These are phyloP conservation scores for Dalechampia spathulata DNA, from an alignment of 441 rosid genomes.

Conservation along the genomic window DNA sequence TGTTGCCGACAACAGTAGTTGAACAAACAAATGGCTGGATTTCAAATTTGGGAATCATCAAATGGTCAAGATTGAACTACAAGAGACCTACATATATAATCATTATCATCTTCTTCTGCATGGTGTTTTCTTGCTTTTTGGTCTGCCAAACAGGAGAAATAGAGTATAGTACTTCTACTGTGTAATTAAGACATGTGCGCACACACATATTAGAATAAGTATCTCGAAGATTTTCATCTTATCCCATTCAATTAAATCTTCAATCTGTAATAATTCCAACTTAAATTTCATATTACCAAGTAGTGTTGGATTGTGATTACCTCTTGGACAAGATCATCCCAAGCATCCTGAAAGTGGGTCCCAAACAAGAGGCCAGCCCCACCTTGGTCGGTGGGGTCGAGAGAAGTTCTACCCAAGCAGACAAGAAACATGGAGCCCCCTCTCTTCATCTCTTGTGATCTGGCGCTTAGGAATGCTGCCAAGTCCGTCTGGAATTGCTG, in stretches of 20 bases:
- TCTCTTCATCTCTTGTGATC: constrained; percentile 69
- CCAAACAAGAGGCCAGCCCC: constrained; percentile 92
- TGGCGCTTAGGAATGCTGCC: constrained; percentile 53
- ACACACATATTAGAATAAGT: too few species aligned
- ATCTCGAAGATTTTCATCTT: too few species aligned
- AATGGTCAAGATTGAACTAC: constrained; percentile 26
- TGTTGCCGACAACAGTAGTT: constrained; percentile 26
- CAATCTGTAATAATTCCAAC: too few species aligned
- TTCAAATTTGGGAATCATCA: constrained; percentile 14
- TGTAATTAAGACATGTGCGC: too few species aligned
- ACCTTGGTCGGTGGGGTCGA: constrained; percentile 85
- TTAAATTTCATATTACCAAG: too few species aligned
- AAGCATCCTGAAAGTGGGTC: constrained; percentile 97
- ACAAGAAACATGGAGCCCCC: constrained; percentile 94
- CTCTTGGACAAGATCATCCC: constrained; percentile 97
- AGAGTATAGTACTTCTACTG: too few species aligned
- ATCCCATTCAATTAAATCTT: too few species aligned
- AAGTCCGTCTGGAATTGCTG: constrained; percentile 71
- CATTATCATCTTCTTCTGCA: too few species aligned
- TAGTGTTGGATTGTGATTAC: constrained; percentile 33
- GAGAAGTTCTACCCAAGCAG: constrained; percentile 83
- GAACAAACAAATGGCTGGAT: constrained; percentile 20
- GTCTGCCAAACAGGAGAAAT: constrained; percentile 30
- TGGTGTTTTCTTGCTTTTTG: constrained; percentile 29
- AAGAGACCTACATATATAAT: too few species aligned